These are phyloP conservation scores for Flammula alnicola DNA, from an alignment of 1,284 basidiomycete genomes.

Conservation along the genomic window DNA sequence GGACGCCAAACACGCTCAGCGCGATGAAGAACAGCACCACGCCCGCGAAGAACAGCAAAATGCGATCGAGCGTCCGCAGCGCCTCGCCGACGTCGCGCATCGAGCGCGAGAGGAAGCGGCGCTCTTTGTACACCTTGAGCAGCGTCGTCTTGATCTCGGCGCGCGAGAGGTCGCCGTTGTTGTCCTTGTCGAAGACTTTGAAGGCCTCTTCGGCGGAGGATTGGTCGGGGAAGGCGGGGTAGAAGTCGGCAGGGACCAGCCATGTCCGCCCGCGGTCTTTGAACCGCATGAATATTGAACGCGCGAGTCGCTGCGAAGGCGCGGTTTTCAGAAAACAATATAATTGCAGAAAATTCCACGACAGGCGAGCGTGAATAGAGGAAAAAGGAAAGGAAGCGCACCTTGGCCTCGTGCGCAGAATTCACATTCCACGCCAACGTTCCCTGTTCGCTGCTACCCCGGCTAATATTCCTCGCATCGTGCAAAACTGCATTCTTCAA, in stretches of 20 bases:
- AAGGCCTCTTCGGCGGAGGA: conserved; percentile 69
- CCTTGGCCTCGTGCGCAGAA: conserved; percentile 69
- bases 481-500: conserved; percentile 71
- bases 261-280: conserved; percentile 58
- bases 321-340: too few relatives aligned
- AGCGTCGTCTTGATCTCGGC: conserved; percentile 77
- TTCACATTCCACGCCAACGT: conserved; percentile 54
- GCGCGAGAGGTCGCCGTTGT: conserved; percentile 80
- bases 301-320: conserved; percentile 60
- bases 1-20: conserved; percentile 70
- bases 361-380: background rate
- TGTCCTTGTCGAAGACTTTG: conserved; percentile 76
- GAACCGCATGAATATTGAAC: conserved; percentile 69
- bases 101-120: conserved; percentile 69
- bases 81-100: conserved; percentile 75
- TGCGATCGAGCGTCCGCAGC: conserved; percentile 62
- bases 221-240: conserved; percentile 65
- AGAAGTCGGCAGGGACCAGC: conserved; percentile 71
- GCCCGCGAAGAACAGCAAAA: conserved; percentile 65
- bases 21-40: conserved; percentile 74
- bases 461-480: conserved; percentile 72
- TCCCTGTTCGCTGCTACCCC: conserved; percentile 47
- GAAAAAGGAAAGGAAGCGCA: conserved; percentile 23
- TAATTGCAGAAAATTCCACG: background rate
- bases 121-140: conserved; percentile 77